Base-by-base conservation (phyloP, 768 basidiomycete genomes). In the Boletus bicolor region DNA sequence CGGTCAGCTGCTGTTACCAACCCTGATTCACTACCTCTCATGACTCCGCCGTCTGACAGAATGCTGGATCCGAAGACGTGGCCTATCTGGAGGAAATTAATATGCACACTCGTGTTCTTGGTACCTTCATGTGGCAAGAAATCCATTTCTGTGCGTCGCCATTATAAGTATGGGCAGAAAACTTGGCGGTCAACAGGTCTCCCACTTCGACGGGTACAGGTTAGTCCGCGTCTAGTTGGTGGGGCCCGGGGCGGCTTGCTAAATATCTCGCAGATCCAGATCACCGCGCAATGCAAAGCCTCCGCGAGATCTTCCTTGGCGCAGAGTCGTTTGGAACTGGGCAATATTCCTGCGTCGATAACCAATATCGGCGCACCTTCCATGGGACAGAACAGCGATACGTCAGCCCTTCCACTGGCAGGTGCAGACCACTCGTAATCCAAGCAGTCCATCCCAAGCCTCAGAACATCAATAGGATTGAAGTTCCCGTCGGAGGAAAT, bases 351-450 rank as follows among this genome's bases (percentile, higher is more conserved):
- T 68, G 66, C 37, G 54, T 37, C 9, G 67, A 56, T 41, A 54
- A 15, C 15, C 67, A 70, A 36, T 59, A 60, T 49, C 64, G 56
- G 12, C 57, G 42, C 17, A 48, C 36, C 4, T 19, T 11, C 8
- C 66, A 68, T 7, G 66, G 58, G 3, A 2, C 11, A 24, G 50
- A 47, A 21, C 54, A 65, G 32, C 56, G 66, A 52, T 68, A 68
- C 17, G 55, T 68, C 52, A 70, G 66, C 24, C 51, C 63, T 9
- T 44, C 54, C 21, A 60, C 55, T 5, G 68, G 66, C 21, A 68
- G 26, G 44, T 68, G 68, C 43, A 70, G 21, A 44, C 52, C 21
- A 12, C 66, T 70, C 21, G 0, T 26, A 11, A 56, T 70, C n/a
- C 67, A 70, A 41, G 67, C 61, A 21, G 56, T 68, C 26, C 54